Conservation (phyloP, 495 filamentous ascomycete genomes). For the Podospora pseudocomata region DNA sequence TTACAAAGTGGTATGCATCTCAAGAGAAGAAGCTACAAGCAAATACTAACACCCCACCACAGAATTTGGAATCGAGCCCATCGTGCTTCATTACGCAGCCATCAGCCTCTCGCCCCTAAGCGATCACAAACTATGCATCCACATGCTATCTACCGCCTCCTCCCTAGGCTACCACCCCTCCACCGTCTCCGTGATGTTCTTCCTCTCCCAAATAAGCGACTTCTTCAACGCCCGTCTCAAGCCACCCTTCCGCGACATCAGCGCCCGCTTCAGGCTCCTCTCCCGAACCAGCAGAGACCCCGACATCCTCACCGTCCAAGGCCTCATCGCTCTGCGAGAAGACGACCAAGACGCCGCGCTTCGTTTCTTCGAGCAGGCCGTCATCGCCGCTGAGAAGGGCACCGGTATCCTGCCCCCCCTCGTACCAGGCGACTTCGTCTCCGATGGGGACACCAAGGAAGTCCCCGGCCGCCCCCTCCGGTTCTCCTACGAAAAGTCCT, state of each 20-base stretch:
- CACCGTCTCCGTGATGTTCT: constrained; percentile 21
- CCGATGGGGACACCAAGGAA: neutral
- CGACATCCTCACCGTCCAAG: constrained; percentile 25
- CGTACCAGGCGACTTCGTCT: neutral
- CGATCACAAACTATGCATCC: constrained; percentile 12
- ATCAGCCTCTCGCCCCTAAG: constrained; percentile 7
- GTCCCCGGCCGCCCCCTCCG: neutral
- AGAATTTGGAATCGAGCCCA: neutral
- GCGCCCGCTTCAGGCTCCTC: constrained; percentile 15
- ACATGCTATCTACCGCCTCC: constrained; percentile 29
- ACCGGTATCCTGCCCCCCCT: neutral
- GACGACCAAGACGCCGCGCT: constrained; percentile 16
- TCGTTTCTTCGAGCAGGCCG: constrained; percentile 23
- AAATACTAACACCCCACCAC: neutral
- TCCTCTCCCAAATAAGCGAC: neutral
- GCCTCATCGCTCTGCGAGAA: neutral
- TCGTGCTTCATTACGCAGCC: constrained; percentile 18
- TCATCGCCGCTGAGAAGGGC: constrained; percentile 12
- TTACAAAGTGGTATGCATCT: neutral
- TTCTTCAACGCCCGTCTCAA: neutral
- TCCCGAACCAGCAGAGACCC: constrained; percentile 13
- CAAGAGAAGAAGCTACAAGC: neutral
- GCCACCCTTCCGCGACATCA: neutral
- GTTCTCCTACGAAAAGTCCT: neutral
- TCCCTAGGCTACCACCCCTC: constrained; percentile 27